phyloP scores from a whole-genome alignment of 441 rosid species.

The Gossypium trilobum region DNA sequence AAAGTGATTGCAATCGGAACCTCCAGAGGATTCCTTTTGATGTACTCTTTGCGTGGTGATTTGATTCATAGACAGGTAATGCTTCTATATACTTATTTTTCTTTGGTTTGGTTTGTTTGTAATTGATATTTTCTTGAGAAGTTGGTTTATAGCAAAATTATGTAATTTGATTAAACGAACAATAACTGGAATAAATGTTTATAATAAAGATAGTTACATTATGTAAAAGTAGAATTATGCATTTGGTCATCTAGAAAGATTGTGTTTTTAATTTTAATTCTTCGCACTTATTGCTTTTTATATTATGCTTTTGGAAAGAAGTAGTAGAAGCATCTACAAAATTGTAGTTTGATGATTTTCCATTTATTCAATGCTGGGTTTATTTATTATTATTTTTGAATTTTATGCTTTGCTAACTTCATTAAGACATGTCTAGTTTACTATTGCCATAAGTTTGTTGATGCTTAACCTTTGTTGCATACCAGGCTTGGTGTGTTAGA shows the following conservation, averaged over 20 bases:
- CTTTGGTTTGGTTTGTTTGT: background rate
- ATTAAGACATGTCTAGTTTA: background rate
- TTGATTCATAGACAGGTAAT: slow-evolving; percentile 72
- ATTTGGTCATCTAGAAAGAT: background rate
- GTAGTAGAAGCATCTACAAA: background rate
- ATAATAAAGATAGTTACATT: background rate
- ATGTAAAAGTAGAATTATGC: background rate
- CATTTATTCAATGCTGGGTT: background rate
- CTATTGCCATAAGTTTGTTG: background rate
- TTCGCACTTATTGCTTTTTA: background rate
- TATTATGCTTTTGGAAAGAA: background rate
- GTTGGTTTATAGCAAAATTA: background rate
- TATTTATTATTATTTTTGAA: background rate
- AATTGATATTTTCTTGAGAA: background rate
- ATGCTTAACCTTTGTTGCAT: background rate
- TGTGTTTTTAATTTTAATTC: background rate
- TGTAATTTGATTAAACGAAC: background rate
- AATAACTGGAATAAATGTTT: background rate
- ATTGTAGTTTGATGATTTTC: background rate
- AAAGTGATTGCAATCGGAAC: slow-evolving; percentile 67
- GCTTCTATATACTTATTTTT: background rate
- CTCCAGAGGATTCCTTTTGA: slow-evolving; percentile 62
- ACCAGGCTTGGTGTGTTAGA: background rate
- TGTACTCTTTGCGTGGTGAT: slow-evolving; percentile 57
- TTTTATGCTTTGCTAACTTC: background rate